Conservation (phyloP, 2,329 filamentous ascomycete species). For the Fusarium cicatricum region DNA sequence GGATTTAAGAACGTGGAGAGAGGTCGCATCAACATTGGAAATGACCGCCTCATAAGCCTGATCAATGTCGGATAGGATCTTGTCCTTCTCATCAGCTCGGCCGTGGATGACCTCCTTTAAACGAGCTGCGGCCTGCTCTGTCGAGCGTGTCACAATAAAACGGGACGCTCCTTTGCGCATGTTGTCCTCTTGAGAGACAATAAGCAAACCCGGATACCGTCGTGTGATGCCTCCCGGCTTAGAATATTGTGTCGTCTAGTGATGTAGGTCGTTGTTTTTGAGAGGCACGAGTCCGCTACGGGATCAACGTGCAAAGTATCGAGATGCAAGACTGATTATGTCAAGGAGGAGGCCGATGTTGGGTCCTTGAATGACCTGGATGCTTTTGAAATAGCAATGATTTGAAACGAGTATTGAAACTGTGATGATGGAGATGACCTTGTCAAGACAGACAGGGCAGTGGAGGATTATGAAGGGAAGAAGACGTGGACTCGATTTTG, state of each 20-base stretch:
- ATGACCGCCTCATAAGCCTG: background rate
- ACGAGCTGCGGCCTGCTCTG: background rate
- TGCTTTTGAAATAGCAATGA: background rate
- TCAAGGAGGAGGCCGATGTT: too few species aligned
- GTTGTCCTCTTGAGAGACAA: background rate
- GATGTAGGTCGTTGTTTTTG: background rate
- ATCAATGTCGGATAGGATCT: background rate
- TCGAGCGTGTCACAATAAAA: background rate
- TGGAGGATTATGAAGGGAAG: slow-evolving; percentile 13
- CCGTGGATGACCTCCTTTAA: background rate
- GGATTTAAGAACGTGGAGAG: background rate
- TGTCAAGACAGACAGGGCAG: slow-evolving; percentile 5
- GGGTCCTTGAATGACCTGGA: background rate
- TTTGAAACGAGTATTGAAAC: background rate
- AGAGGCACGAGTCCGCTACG: too few species aligned
- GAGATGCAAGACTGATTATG: too few species aligned
- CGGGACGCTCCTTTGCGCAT: background rate
- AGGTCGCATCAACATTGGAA: background rate
- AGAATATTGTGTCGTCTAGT: too few species aligned
- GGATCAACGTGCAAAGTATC: too few species aligned
- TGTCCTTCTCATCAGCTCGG: background rate
- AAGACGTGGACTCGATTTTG: background rate
- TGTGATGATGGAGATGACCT: background rate
- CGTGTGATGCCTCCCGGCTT: background rate
- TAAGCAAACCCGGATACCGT: background rate